phyloP scores from a whole-genome alignment of 2,329 filamentous ascomycete species.

The Lecanicillium sp. region DNA sequence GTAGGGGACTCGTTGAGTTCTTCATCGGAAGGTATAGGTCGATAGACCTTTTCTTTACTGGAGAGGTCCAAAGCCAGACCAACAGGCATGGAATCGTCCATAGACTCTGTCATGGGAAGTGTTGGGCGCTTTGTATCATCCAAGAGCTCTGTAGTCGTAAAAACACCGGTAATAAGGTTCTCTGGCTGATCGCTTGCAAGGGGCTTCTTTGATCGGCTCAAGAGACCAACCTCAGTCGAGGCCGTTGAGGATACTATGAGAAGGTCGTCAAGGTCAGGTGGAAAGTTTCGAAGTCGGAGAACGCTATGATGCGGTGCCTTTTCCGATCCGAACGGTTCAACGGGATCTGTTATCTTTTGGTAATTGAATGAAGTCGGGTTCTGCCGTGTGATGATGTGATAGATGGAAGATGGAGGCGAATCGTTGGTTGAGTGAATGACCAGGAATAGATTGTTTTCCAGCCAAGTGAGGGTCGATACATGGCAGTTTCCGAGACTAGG shows the following conservation, averaged over 20 bases:
- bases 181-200: constrained; percentile 53
- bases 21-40: constrained; percentile 67
- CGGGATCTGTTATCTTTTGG: constrained; percentile 67
- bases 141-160: constrained; percentile 62
- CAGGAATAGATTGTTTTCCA: constrained; percentile 81
- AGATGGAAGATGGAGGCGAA: constrained; percentile 56
- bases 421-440: constrained; percentile 62
- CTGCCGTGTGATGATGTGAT: constrained; percentile 69
- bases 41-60: constrained; percentile 65
- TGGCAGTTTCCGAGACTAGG: constrained; percentile 58
- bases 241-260: constrained; percentile 77
- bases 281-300: constrained; percentile 69
- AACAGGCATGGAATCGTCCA: constrained; percentile 65
- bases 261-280: constrained; percentile 71
- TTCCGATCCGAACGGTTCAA: constrained; percentile 60
- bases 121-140: constrained; percentile 69
- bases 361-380: constrained; percentile 54
- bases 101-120: constrained; percentile 57
- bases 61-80: constrained; percentile 82
- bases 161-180: constrained; percentile 55
- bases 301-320: constrained; percentile 69
- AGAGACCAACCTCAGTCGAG: constrained; percentile 67
- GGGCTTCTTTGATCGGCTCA: constrained; percentile 64
- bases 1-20: constrained; percentile 71
- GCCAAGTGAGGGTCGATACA: constrained; percentile 76